A percentile compares a stretch with the other conserved stretches of the same genome.
These are phyloP conservation scores for Porphyrellus cyaneotinctus DNA, from an alignment of 768 basidiomycete genomes.

Conservation along the genomic window DNA sequence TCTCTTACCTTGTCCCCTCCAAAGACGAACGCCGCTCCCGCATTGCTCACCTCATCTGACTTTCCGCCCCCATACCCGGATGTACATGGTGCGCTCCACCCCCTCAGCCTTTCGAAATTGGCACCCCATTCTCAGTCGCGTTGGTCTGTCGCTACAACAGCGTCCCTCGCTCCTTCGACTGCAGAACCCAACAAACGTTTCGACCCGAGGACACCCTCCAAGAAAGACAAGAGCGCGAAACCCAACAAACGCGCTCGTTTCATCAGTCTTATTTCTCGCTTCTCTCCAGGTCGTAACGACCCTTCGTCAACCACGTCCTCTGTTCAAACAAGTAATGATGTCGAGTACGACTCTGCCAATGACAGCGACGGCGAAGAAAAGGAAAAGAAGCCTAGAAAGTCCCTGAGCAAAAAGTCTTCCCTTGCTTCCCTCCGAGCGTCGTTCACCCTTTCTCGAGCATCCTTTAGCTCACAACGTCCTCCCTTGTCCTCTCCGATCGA, in stretches of 20 bases:
- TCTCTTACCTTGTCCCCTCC: slow-evolving; percentile 4
- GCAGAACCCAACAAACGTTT: slow-evolving; percentile 1
- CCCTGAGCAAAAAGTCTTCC: slow-evolving; percentile 28
- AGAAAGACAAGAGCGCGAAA: slow-evolving; percentile 23
- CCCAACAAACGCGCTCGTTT: slow-evolving; percentile 32
- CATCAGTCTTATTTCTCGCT: slow-evolving; percentile 30
- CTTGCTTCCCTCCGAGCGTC: slow-evolving; percentile 30
- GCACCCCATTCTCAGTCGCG: slow-evolving; percentile 16
- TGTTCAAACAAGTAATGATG: background rate
- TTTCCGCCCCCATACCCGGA: background rate
- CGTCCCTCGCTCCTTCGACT: slow-evolving; percentile 22
- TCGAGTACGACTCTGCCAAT: slow-evolving; percentile 20
- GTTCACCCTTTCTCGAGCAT: slow-evolving; percentile 29
- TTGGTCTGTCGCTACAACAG: slow-evolving; percentile 33
- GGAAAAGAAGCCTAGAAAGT: slow-evolving; percentile 17
- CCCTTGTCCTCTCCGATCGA: slow-evolving; percentile 14
- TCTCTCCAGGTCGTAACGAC: slow-evolving; percentile 30
- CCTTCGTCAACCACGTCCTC: slow-evolving; percentile 4
- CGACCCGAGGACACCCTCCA: slow-evolving; percentile 12
- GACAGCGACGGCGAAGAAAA: slow-evolving; percentile 24
- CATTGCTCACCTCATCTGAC: slow-evolving; percentile 4
- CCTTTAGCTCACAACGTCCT: slow-evolving; percentile 28
- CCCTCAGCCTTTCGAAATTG: slow-evolving; percentile 4
- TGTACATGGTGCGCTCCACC: background rate
- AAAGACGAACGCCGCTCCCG: slow-evolving; percentile 2